Conservation (phyloP, 768 basidiomycete genomes). For the Dacryopinax primogenitus region DNA sequence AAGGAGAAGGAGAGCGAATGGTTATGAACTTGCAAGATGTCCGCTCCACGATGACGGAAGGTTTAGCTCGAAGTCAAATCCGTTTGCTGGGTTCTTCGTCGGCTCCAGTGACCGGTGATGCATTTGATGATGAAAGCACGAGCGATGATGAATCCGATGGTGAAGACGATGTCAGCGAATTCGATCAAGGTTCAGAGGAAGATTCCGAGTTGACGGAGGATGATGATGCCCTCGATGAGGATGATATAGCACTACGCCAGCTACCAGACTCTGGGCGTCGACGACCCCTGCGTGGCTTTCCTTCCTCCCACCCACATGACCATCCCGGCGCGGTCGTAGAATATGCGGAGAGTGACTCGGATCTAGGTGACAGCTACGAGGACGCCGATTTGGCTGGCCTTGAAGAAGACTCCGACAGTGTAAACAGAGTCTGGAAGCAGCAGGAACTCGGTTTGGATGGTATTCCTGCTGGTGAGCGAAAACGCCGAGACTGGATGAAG, state of each 20-base stretch:
- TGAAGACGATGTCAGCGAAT: slow-evolving; percentile 29
- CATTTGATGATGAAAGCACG: slow-evolving; percentile 21
- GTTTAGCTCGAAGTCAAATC: slow-evolving; percentile 67
- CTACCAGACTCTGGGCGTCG: slow-evolving; percentile 33
- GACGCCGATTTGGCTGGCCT: slow-evolving; percentile 33
- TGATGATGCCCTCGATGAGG: slow-evolving; percentile 20
- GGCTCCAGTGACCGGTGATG: slow-evolving; percentile 42
- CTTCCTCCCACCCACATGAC: slow-evolving; percentile 24
- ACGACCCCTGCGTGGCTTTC: slow-evolving; percentile 31
- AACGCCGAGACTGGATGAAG: slow-evolving; percentile 56
- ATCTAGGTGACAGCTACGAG: slow-evolving; percentile 38
- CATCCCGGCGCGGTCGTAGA: slow-evolving; percentile 37
- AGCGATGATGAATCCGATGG: slow-evolving; percentile 27
- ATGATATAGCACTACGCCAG: slow-evolving; percentile 22
- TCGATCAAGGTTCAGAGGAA: slow-evolving; percentile 21
- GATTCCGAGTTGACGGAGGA: slow-evolving; percentile 25
- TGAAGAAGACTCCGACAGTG: slow-evolving; percentile 39
- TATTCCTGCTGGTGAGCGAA: slow-evolving; percentile 33
- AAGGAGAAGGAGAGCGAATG: slow-evolving; percentile 95
- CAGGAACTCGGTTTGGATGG: slow-evolving; percentile 25
- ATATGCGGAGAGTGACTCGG: slow-evolving; percentile 72
- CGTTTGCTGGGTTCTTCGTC: slow-evolving; percentile 73
- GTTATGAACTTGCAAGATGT: slow-evolving; percentile 93
- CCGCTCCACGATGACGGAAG: slow-evolving; percentile 65
- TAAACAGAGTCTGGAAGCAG: slow-evolving; percentile 36